Evolutionary conservation across 148 eudicot genomes (phyloP), one percentile per base, ranked within the genome.

Genomic region (Salicornia ramosissima): DNA sequence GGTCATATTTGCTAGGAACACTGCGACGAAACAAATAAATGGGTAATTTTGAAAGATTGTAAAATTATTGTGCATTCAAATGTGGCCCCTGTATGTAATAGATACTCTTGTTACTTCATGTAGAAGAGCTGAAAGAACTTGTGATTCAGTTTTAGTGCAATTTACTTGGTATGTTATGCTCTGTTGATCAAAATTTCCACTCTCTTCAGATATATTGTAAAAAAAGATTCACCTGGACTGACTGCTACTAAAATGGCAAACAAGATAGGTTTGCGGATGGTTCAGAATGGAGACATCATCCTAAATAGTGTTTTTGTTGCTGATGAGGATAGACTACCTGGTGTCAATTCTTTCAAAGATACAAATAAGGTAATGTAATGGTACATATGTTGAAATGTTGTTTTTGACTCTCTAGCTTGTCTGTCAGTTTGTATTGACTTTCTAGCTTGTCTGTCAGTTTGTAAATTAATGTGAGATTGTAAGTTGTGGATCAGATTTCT

Each of bases 231-330:
- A 29, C 90, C 91, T 24, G 98, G 98, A 63, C 83, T 92, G 29
- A 87, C 86, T 74, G 86, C 84, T 67, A 92, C 98, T 1, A 92
- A 92, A 75, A 92, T 92, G 51, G 86, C 73, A 53, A 92, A 92
- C 73, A 92, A 92, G 74, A 90, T 92, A 70, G 96, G 96, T 55
- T 81, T 92, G 53, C 86, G 96, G 64, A 92, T 90, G 49, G 98
- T 92, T 64, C 98, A 92, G 74, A 92, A 92, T 79, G 98, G 94
- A 69, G 98, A 92, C 81, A 88, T 92, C 61, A 66, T 90, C 66
- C 50, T 92, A 24, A 84, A 83, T 73, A 80, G 73, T 33, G 96
- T 90, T 52, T 93, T 93, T 83, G 98, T 93, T 49, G 86, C 92
- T 53, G 96, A 93, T 59, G 86, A 86, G 50, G 96, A 90, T 69